Conservation (phyloP, 177 flowering plant species). For the Vitis hybrid region DNA sequence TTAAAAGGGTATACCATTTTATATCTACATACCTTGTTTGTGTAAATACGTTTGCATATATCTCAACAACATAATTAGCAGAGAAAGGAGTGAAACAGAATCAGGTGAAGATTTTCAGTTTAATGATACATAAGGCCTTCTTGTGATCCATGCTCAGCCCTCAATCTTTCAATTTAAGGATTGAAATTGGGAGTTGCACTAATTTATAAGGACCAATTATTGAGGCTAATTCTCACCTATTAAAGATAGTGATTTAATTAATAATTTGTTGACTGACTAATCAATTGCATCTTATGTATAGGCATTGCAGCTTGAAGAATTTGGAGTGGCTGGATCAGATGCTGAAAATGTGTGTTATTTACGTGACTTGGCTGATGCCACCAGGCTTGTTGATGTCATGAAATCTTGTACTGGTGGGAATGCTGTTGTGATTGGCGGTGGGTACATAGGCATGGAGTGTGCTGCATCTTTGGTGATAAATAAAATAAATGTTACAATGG, state of each 20-base stretch:
- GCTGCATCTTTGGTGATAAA: conserved; percentile 90
- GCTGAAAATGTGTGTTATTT: conserved; percentile 91
- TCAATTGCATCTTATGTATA: conserved; percentile 16
- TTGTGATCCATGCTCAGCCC: neutral
- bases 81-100: no score
- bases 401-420: conserved; percentile 69
- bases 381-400: conserved; percentile 69
- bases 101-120: neutral
- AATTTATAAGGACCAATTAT: neutral
- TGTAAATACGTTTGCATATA: no score
- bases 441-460: conserved; percentile 98
- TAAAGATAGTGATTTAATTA: neutral
- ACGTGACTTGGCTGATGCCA: conserved; percentile 87
- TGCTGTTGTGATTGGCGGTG: conserved; percentile 98
- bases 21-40: no score
- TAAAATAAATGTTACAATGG: conserved; percentile 87
- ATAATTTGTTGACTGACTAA: no score
- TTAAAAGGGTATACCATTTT: no score
- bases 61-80: no score
- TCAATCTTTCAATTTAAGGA: neutral
- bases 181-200: neutral
- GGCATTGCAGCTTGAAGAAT: conserved; percentile 97
- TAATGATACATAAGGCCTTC: neutral
- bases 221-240: neutral
- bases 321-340: conserved; percentile 85